Base-by-base conservation (phyloP, 805 yeast genomes). In the Suhomyces canberraensis region DNA sequence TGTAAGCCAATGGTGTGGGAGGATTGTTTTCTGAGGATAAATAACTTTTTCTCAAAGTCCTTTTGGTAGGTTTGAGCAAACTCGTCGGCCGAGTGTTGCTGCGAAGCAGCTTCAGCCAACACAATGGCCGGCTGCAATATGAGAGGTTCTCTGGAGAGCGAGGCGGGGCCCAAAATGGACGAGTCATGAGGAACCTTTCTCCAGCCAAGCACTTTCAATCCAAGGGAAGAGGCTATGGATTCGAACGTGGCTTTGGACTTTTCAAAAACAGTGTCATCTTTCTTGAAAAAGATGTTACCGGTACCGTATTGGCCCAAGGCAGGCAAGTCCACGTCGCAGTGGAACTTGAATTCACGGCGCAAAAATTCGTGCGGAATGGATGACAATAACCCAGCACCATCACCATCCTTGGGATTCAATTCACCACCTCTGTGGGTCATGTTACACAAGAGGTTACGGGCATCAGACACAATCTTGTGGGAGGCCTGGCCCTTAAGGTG, bases 401-500 rank as follows among this genome's bases (percentile, higher is more conserved):
- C 98, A 64, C 98, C 98, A 60, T 91, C 96, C 53, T 89, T 79
- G 16, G 97, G 95, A 56, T 90, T 96, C 41, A 96, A 95, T 42
- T 90, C 96, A 27, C 98, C 98, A 58, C 98, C 98, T 69, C 98
- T 80, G 64, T 91, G 98, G 44, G 97, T 86, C 98, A 91, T 93
- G 68, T 93, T 91, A 70, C 98, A 90, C 37, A 91, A 78, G 53
- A 91, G 69, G 57, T 77, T 79, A 49, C 79, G 73, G 28, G 96
- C 96, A 67, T 93, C 98, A 28, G 95, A 80, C 42, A 91, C 89
- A 51, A 91, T 88, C 58, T 90, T 89, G 70, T 93, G 98, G 36
- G 95, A 82, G 18, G 80, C 76, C 20, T 72, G 58, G 39, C 97
- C 97, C 62, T 89, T 87, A 67, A 90, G 84, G 69, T 91, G 87